Base-by-base conservation (phyloP, 1,284 basidiomycete genomes). In the Trichosporon sp. region DNA sequence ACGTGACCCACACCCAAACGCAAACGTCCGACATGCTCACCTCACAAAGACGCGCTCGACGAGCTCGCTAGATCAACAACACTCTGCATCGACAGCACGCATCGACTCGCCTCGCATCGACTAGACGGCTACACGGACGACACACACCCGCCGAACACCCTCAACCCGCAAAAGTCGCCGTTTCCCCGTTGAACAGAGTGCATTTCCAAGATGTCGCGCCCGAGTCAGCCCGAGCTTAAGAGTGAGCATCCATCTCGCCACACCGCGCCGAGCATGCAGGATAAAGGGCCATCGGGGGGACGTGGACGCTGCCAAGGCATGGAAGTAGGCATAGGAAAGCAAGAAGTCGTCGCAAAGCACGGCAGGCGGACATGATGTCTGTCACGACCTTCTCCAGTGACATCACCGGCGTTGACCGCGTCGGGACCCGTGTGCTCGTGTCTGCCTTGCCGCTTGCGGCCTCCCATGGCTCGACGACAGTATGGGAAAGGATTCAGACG, bases 161-260 rank as follows among this genome's bases (percentile, higher is more conserved):
- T n/a, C 15, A n/a, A n/a, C 15, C 27, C 56, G 18, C 27, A 60
- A 60, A 60, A 60, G 56, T 32, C 29, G 56, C 56, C 56, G 56
- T 29, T 9, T 31, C 56, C 11, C 56, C 4, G 29, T 60, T 60
- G 56, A 60, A 60, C 27, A 31, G 27, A 60, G 18, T 44, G 35
- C 47, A 53, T 56, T 32, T 63, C 56, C 77, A 80, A 62, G 31
- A 94, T 94, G 92, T 93, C 92, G 32, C 92, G 93, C 85, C 91
- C 92, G 75, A 91, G 92, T 53, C 92, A 95, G 83, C 93, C 93
- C 71, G 93, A 96, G 82, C 87, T 96, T 71, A 96, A 95, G 88
- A 96, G 93, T 93, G 65, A 58, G 82, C 31, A 60, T 60, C 56
- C 56, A 7, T 32, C 56, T n/a, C 12, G 53, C 74, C n/a, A 12